These are phyloP conservation scores for Sclerotinia spermophila DNA, from an alignment of 2,329 filamentous ascomycete genomes.

Conservation along the genomic window DNA sequence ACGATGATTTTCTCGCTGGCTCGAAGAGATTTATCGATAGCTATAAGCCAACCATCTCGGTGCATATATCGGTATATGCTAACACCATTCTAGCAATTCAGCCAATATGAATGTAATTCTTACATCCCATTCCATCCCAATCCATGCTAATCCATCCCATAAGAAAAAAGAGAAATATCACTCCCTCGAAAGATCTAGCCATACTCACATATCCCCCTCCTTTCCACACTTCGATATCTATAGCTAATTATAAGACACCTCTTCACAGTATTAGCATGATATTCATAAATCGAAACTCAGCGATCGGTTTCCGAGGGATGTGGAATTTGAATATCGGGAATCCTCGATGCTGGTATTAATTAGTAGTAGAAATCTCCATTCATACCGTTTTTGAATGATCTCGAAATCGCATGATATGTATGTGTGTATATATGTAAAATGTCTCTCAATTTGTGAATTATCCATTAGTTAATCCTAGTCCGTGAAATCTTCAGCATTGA, in stretches of 20 bases:
- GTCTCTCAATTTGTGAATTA: too few species aligned
- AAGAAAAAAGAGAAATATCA: neutral
- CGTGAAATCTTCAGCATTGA: too few species aligned
- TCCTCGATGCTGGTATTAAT: neutral
- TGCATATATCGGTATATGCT: too few species aligned
- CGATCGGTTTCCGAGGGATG: neutral
- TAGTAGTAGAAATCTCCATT: rapidly evolving
- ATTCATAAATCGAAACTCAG: neutral
- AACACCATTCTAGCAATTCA: neutral
- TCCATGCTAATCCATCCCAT: too few species aligned
- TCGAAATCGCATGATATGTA: neutral
- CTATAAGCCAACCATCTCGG: rapidly evolving
- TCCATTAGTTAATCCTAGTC: too few species aligned
- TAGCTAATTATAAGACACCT: too few species aligned
- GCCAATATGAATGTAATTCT: neutral
- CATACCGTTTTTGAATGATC: neutral
- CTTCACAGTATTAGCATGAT: neutral
- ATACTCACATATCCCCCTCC: too few species aligned
- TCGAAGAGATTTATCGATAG: too few species aligned
- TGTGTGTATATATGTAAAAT: too few species aligned
- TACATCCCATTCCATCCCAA: neutral
- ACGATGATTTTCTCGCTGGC: too few species aligned
- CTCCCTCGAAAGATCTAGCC: neutral
- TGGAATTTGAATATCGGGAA: neutral
- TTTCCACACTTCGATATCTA: neutral